Evolutionary conservation across 352 stramenopile genomes (phyloP).

Genomic region (Phytophthora chlamydospora): DNA sequence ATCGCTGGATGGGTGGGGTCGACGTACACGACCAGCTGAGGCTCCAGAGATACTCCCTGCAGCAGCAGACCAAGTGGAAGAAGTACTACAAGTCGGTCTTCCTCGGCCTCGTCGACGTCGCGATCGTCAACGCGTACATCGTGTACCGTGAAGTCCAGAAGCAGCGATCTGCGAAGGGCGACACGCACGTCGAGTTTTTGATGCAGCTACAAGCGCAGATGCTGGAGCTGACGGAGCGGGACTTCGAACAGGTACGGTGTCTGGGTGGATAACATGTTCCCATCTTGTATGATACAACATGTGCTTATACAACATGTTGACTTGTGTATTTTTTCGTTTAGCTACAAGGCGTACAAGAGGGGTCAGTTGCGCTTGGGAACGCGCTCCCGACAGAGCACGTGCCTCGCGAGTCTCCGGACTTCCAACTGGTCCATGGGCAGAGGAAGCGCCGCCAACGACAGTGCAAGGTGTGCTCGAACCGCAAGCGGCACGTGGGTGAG

Average conservation of each 20-base stretch:
- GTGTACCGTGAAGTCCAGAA: neutral
- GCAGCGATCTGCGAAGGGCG: neutral
- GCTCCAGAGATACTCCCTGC: too few species aligned
- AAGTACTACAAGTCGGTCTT: constrained; percentile 2
- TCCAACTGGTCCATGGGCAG: neutral
- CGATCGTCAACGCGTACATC: neutral
- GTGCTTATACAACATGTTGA: constrained; percentile 1
- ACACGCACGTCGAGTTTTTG: neutral
- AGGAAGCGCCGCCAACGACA: neutral
- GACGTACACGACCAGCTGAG: too few species aligned
- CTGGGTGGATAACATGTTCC: too few species aligned
- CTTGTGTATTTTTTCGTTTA: neutral
- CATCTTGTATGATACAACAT: too few species aligned
- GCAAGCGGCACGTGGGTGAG: neutral
- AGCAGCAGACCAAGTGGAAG: too few species aligned
- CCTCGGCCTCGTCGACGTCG: neutral
- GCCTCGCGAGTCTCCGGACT: neutral
- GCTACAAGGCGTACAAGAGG: neutral
- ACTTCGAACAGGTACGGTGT: constrained; percentile 1
- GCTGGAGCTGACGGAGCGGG: neutral
- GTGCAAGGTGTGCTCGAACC: constrained; percentile 3
- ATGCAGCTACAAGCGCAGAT: constrained; percentile 5
- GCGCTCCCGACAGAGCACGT: neutral
- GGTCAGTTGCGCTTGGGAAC: neutral
- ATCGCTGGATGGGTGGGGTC: too few species aligned